Conservation (phyloP, 495 filamentous ascomycete species). For the Neurospora tetrasperma region DNA sequence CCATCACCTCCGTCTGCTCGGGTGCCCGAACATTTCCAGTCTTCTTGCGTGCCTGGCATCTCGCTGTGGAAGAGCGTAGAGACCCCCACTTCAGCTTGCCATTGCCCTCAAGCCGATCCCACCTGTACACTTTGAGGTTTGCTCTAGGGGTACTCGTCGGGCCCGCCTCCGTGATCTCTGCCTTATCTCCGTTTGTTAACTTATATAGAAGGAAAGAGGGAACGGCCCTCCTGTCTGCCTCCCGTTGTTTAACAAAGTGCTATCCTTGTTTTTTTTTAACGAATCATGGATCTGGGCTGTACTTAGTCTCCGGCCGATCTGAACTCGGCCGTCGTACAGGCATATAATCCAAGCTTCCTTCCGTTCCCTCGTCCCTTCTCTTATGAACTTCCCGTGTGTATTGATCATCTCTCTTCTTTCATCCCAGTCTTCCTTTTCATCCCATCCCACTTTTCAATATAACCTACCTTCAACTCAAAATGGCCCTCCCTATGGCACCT, state of each 20-base stretch:
- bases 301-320: neutral
- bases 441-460: neutral
- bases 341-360: neutral
- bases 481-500: slow-evolving; percentile 17
- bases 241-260: neutral
- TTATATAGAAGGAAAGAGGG: too few relatives aligned
- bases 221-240: neutral
- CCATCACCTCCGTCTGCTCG: neutral
- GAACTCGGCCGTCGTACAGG: neutral
- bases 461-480: slow-evolving; percentile 2
- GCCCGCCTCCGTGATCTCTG: neutral
- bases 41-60: neutral
- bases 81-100: neutral
- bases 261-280: neutral
- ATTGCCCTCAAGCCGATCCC: neutral
- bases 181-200: neutral
- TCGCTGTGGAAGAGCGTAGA: neutral
- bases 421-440: neutral
- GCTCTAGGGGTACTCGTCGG: neutral
- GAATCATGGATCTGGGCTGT: neutral
- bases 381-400: neutral
- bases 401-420: neutral
- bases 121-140: neutral
- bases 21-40: neutral
- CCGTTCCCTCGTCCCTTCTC: neutral